phyloP scores from a whole-genome alignment of 441 rosid genomes.

The Adansonia madagascariensis region DNA sequence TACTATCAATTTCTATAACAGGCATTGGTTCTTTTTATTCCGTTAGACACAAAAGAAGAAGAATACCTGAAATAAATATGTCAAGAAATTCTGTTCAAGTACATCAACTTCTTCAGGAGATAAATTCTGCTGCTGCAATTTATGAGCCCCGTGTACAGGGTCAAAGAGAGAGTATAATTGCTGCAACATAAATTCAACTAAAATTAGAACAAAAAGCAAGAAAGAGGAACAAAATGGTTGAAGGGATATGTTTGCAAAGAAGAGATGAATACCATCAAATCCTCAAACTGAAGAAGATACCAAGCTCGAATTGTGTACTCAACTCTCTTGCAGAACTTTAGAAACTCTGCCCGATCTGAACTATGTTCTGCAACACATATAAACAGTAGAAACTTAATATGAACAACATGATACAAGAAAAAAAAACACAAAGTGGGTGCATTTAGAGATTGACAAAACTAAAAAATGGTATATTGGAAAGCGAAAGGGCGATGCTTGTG shows the following conservation, averaged over 20 bases:
- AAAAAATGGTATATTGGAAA: not conserved
- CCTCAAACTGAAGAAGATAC: slow-evolving; percentile 81
- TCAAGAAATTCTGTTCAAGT: slow-evolving; percentile 65
- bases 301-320: slow-evolving; percentile 86
- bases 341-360: slow-evolving; percentile 64
- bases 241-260: not conserved
- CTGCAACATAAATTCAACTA: slow-evolving; percentile 38
- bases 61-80: slow-evolving; percentile 60
- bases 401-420: not conserved
- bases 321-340: slow-evolving; percentile 76
- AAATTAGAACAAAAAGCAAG: not conserved
- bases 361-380: slow-evolving; percentile 41
- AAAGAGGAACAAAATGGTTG: not conserved
- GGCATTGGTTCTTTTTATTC: not conserved
- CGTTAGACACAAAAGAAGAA: not conserved
- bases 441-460: not conserved
- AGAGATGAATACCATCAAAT: slow-evolving; percentile 52
- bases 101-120: slow-evolving; percentile 62
- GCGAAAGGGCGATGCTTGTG: not conserved
- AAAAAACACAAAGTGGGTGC: not conserved
- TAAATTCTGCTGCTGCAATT: slow-evolving; percentile 66
- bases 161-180: slow-evolving; percentile 70
- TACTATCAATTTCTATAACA: not conserved
- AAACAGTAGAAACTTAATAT: not conserved
- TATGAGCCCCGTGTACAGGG: slow-evolving; percentile 65